A percentile compares a stretch with the other conserved stretches of the same genome.
phyloP scores from a whole-genome alignment of 768 basidiomycete species.

The Cystobasidium onofrii region DNA sequence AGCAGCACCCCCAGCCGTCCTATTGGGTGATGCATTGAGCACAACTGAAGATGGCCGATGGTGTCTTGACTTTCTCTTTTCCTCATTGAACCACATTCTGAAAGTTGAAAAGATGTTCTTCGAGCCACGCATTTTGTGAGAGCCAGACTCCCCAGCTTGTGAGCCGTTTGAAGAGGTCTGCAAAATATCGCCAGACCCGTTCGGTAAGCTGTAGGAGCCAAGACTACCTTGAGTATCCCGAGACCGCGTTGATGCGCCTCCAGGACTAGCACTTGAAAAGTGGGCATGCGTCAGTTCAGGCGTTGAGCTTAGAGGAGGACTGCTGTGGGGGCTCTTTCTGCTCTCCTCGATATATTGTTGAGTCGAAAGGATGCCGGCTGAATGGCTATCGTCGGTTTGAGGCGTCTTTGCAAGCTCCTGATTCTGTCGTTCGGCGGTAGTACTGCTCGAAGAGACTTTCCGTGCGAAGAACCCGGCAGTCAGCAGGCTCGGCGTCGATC shows the following conservation, averaged over 20 bases:
- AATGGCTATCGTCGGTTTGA: neutral
- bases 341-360: neutral
- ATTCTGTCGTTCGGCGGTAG: neutral
- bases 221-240: neutral
- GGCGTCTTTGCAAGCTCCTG: neutral
- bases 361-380: neutral
- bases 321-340: neutral
- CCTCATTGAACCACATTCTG: constrained; percentile 86
- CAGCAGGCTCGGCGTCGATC: constrained; percentile 31
- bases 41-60: constrained; percentile 34
- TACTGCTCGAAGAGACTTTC: neutral
- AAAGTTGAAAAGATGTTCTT: constrained; percentile 70
- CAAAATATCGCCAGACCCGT: neutral
- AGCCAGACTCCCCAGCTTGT: constrained; percentile 41
- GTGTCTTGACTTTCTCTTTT: constrained; percentile 68
- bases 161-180: constrained; percentile 34
- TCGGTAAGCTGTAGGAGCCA: neutral
- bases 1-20: neutral
- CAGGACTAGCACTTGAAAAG: neutral
- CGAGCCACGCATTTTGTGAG: constrained; percentile 55
- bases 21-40: constrained; percentile 25
- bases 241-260: neutral
- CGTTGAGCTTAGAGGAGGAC: neutral
- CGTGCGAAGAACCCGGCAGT: constrained; percentile 30
- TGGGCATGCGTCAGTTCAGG: neutral